phyloP scores from a whole-genome alignment of 257 asterid species.

The Parsonsia alboflavescens region DNA sequence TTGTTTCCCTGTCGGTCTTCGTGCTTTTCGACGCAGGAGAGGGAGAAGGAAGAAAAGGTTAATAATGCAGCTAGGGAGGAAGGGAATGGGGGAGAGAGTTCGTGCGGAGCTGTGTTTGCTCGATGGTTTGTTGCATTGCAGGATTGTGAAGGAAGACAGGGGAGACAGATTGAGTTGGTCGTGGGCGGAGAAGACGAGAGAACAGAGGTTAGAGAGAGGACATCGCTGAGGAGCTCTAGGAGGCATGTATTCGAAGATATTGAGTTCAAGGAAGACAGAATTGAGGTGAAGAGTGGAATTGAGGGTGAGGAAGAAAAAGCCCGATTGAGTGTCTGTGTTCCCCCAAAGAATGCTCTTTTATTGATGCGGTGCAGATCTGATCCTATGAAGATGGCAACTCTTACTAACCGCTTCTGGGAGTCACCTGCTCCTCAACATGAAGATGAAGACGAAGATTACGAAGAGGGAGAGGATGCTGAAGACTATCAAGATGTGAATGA shows the following conservation, averaged over 20 bases:
- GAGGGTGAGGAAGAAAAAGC: conserved; percentile 32
- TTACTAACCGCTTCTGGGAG: conserved; percentile 60
- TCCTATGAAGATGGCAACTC: conserved; percentile 84
- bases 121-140: conserved; percentile 78
- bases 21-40: conserved; percentile 45
- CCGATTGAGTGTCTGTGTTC: conserved; percentile 74
- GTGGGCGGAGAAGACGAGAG: conserved; percentile 61
- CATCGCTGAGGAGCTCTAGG: conserved; percentile 48
- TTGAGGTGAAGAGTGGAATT: conserved; percentile 40
- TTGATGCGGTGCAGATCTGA: conserved; percentile 97
- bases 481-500: conserved; percentile 15
- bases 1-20: conserved; percentile 70
- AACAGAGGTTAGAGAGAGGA: conserved; percentile 14
- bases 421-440: conserved; percentile 27
- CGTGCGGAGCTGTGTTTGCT: conserved; percentile 69
- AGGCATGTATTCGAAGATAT: conserved; percentile 88
- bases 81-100: conserved; percentile 36
- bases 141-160: conserved; percentile 58
- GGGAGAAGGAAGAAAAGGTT: conserved; percentile 37
- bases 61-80: conserved; percentile 14
- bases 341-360: conserved; percentile 89
- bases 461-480: conserved; percentile 21
- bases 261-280: conserved; percentile 55
- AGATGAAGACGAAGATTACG: conserved; percentile 22
- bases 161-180: conserved; percentile 81